Base-by-base conservation (phyloP, 306 rosid genomes). In the Quercus cerris region DNA sequence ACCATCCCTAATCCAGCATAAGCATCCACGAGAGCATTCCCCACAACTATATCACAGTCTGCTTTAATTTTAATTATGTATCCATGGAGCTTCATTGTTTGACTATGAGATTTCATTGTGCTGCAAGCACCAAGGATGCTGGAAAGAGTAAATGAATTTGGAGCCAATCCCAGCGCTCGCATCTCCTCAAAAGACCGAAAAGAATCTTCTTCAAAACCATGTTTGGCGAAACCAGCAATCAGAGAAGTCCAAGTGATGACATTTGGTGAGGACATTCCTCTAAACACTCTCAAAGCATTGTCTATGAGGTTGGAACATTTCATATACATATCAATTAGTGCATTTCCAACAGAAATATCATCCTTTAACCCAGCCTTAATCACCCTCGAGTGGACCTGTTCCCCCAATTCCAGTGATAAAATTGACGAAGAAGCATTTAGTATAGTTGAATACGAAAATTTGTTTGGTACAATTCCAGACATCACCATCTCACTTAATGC, bases 231-330 rank as follows among this genome's bases (percentile, higher is more conserved):
- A 78, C 97, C 93, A 68, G 90, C 77, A 75, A 88, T 87, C 84
- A 92, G 86, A 78, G 91, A 87, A 76, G 93, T 90, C 97, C 97
- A 92, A 79, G 90, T 84, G 62, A 88, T 81, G 79, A 92, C 89
- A 84, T 85, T 81, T 5, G 84, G 94, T 0, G 70, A 75, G 81
- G 78, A 30, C 70, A 90, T 87, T 67, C 73, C 82, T 74, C 80
- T 80, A 78, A 90, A 88, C 71, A 77, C 91, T 90, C 74, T 84
- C 80, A 79, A 74, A 38, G 86, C 88, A 76, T 85, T 80, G 44
- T 83, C 76, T 2, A 82, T 61, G 28, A 35, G 55, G 79, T 54
- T 19, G 35, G 94, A 92, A 75, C 89, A 88, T 85, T 88, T 90
- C 90, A 69, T 79, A 88, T 92, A 90, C 94, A 92, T 87, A 79